Base-by-base conservation (phyloP, 1,284 basidiomycete species). In the Abortiporus biennis region DNA sequence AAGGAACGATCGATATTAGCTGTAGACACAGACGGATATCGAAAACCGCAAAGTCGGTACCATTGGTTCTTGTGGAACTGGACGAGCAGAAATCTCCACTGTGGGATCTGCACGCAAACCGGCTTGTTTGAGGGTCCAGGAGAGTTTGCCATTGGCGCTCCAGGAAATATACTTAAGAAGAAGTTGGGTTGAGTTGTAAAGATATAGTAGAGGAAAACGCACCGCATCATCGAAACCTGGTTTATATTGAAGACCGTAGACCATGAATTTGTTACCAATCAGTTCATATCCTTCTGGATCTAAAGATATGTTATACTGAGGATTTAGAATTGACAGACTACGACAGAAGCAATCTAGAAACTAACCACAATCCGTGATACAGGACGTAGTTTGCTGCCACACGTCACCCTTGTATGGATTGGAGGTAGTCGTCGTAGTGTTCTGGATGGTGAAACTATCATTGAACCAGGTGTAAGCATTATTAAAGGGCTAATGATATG, bases 51-150 rank as follows among this genome's bases (percentile, higher is more conserved):
- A 66, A 37, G 11, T 11, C 34, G 27, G n/a, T 55, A 80, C 83
- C 84, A 92, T 79, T 2, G 90, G 90, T 59, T 93, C 92, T 53
- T 86, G 78, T 0, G 91, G 77, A 33, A 97, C 72, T 3, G 82
- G 75, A 34, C 94, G 71, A 31, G 76, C 73, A 1, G 79, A 68
- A 39, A 94, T 88, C 47, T 88, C 67, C 11, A 80, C 80, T 0
- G 53, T 45, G 0, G 63, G 33, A 56, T 92, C 84, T 2, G 85
- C 74, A 4, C 66, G 78, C 63, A 93, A 73, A 2, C 85, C 92
- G 25, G 67, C 62, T 11, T 74, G 71, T 21, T 78, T 74, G 41
- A 96, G 53, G 2, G 80, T 86, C 90, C 90, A 98, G 23, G 79
- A 76, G 42, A 72, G 64, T 53, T 76, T 63, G 46, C 66, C 72